Conservation (phyloP, 768 basidiomycete species). For the Zangia roseola region DNA sequence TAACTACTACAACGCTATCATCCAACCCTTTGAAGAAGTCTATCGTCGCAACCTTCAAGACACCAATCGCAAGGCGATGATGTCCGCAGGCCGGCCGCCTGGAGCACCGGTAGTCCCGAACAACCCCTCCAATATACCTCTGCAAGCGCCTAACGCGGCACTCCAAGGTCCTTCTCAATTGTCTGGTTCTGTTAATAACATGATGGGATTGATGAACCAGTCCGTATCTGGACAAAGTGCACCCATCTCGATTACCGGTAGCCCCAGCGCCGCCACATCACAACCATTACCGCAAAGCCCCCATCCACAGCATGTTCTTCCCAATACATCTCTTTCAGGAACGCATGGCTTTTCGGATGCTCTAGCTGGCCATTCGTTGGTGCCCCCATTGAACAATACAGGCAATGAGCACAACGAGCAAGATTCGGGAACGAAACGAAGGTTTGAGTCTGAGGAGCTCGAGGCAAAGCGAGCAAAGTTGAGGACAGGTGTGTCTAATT, state of each 20-base stretch:
- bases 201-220: conserved; percentile 28
- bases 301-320: conserved; percentile 23
- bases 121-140: conserved; percentile 18
- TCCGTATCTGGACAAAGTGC: conserved; percentile 19
- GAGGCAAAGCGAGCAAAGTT: conserved; percentile 70
- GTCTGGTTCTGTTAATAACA: conserved; percentile 16
- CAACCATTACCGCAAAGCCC: conserved; percentile 34
- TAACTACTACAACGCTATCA: conserved; percentile 59
- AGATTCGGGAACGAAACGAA: conserved; percentile 72
- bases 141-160: conserved; percentile 13
- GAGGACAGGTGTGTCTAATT: conserved; percentile 59
- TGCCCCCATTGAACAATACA: conserved; percentile 8
- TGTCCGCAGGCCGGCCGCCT: conserved; percentile 37
- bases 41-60: conserved; percentile 64
- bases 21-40: conserved; percentile 70
- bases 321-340: conserved; percentile 23
- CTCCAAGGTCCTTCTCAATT: conserved; percentile 20
- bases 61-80: conserved; percentile 54
- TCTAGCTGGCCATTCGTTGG: conserved; percentile 20
- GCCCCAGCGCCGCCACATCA: conserved; percentile 23
- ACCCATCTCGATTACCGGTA: conserved; percentile 20
- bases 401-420: conserved; percentile 45
- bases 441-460: conserved; percentile 61
- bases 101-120: conserved; percentile 13
- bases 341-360: conserved; percentile 26